Evolutionary conservation across 257 asterid species (phyloP).

Genomic region (Striga asiatica): DNA sequence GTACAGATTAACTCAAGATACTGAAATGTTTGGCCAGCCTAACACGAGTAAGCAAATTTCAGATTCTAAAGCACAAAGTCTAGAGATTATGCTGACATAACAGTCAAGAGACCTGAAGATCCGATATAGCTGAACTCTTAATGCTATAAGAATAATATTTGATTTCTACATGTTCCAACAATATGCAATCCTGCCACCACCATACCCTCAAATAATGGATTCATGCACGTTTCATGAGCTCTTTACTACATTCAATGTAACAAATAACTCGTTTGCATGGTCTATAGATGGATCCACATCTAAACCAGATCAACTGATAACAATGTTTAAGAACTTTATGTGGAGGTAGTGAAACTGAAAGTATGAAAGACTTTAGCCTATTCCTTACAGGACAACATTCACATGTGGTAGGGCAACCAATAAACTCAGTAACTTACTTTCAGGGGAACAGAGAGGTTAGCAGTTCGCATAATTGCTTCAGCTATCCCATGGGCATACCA

Average conservation of each 20-base stretch:
- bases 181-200: neutral
- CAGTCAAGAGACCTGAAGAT: neutral
- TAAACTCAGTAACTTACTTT: slow-evolving; percentile 45
- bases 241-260: neutral
- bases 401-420: neutral
- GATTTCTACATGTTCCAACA: neutral
- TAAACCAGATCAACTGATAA: neutral
- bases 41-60: neutral
- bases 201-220: neutral
- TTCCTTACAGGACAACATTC: neutral
- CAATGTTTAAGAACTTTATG: neutral
- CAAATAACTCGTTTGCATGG: neutral
- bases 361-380: neutral
- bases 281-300: neutral
- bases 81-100: neutral
- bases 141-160: neutral
- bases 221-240: neutral
- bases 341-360: neutral
- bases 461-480: slow-evolving; percentile 80
- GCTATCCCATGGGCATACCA: slow-evolving; percentile 99
- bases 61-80: neutral
- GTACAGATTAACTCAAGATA: neutral
- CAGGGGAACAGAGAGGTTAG: slow-evolving; percentile 75
- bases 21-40: neutral
- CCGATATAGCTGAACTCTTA: neutral